Evolutionary conservation across 2,329 filamentous ascomycete species (phyloP).

Genomic region (Beauveria rudraprayagi): DNA sequence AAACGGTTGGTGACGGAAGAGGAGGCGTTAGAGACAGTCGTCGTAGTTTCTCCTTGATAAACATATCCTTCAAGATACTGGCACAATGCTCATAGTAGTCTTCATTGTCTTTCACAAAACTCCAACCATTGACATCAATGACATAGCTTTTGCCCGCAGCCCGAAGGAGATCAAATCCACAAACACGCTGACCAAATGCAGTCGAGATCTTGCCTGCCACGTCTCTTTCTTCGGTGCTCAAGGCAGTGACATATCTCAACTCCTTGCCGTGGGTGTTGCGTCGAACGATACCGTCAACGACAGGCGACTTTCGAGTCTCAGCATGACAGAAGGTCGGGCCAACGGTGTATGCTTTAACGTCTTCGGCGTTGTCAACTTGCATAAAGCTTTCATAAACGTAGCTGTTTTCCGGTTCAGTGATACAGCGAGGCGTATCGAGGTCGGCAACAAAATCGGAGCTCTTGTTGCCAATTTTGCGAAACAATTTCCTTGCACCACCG

Average conservation of each 20-base stretch:
- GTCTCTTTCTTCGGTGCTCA: conserved; percentile 70
- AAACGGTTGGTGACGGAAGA: conserved; percentile 39
- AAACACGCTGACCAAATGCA: conserved; percentile 89
- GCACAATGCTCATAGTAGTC: conserved; percentile 94
- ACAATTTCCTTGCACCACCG: conserved; percentile 83
- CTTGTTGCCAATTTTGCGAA: conserved; percentile 97
- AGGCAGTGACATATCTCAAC: conserved; percentile 83
- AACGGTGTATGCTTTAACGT: conserved; percentile 98
- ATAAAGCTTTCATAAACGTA: conserved; percentile 98
- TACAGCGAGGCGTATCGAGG: conserved; percentile 67
- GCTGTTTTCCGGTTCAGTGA: conserved; percentile 72
- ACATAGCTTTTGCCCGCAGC: conserved; percentile 88
- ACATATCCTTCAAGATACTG: conserved; percentile 78
- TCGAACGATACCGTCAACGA: conserved; percentile 91
- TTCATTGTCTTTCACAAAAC: conserved; percentile 98
- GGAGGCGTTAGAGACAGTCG: conserved; percentile 52
- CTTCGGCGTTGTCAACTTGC: conserved; percentile 91
- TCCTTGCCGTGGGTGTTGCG: conserved; percentile 97
- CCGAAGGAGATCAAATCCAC: conserved; percentile 88
- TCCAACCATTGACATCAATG: conserved; percentile 99
- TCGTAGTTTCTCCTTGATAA: conserved; percentile 68
- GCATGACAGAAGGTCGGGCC: conserved; percentile 90
- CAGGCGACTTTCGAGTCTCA: conserved; percentile 92
- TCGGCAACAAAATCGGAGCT: conserved; percentile 87
- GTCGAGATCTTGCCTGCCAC: conserved; percentile 86